Base-by-base conservation (phyloP, 1,139 yeast species). In the Geotrichum australiense region DNA sequence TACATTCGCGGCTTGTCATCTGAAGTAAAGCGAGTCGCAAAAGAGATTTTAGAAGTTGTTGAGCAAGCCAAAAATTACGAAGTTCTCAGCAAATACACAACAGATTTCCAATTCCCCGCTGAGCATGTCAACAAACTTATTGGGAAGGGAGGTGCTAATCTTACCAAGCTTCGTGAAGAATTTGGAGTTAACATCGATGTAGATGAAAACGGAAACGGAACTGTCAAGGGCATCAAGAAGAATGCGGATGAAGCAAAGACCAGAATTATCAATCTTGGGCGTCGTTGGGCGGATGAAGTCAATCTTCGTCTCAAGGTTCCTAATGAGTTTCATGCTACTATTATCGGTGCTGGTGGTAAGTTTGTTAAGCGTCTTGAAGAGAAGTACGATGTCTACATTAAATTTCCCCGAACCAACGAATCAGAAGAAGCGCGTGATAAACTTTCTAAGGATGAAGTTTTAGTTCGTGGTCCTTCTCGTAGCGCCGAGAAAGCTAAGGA, bases 321-420 rank as follows among this genome's bases (percentile, higher is more conserved):
- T 50, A 72, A 68, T 50, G 82, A 81, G 58, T 84, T 70, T 66
- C 96, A 89, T 62, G 74, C 91, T 51, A 73, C 80, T 51, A 67
- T 93, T 62, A 84, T 86, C 63, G 99, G 98, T 41, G 74, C 85
- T 24, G 78, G 76, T 53, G 95, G 96, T 57, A 68, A 75, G 47
- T 82, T 83, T 61, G 86, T 86, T 51, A 80, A 78, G 59, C 80
- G 95, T 61, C 73, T 91, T n/a, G 94, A 84, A 63, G 93, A 85
- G 47, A 86, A 87, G 63, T 91, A 93, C 68, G 76, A 74, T 50
- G 97, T 91, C 34, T 72, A 71, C 53, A 82, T 93, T 54, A 72
- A 76, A 56, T 87, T 91, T 70, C 94, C 95, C 19, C 62, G 35
- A 52, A 53, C 36, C 62, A 54, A 50, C 24, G 39, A 36, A 52